Evolutionary conservation across 371 early-diverging fungal genomes (phyloP), one percentile per base, ranked within the genome.

Genomic region (Cokeromyces recurvatus): DNA sequence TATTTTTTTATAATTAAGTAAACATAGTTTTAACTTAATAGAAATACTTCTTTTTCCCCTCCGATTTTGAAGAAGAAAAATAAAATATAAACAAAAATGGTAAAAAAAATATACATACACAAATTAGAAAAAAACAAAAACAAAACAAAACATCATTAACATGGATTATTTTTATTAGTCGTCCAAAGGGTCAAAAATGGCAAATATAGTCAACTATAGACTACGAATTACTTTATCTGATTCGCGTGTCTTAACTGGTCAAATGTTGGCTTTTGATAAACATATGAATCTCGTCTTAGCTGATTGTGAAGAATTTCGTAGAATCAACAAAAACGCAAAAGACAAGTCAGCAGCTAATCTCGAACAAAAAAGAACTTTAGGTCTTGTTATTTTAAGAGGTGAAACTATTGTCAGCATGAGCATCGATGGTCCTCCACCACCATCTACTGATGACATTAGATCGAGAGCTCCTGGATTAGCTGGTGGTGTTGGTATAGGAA

Each of bases 231-330:
- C 93, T 35, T 67, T 96, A 53, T 75, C 82, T 32, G 98, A 98
- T 70, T 87, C 92, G 45, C 86, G 97, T 53, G 82, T 84, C 6
- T 67, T 98, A 57, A 85, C 95, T 7, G 98, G 98, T 25, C 93
- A 95, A 57, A 93, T 98, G 95, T 79, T 97, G 38, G 97, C 98
- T 17, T 98, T 95, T 58, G 98, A 98, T 69, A 94, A 91, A 62
- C 92, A 95, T 71, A 96, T 98, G 97, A 98, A 98, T 63, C 75
- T 98, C 51, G 98, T 98, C 14, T 78, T 98, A 21, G 82, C 93
- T 15, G 98, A 97, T 65, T 94, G 94, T 77, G 94, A 98, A 61
- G 98, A 98, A 73, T 93, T 92, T 63, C 86, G 98, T 42, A 89
- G 81, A 58, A 74, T 94, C 54, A 92, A 90, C 57, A 66, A 83